Base-by-base conservation (phyloP, 345 rosid species). In the Citrus hindsii region DNA sequence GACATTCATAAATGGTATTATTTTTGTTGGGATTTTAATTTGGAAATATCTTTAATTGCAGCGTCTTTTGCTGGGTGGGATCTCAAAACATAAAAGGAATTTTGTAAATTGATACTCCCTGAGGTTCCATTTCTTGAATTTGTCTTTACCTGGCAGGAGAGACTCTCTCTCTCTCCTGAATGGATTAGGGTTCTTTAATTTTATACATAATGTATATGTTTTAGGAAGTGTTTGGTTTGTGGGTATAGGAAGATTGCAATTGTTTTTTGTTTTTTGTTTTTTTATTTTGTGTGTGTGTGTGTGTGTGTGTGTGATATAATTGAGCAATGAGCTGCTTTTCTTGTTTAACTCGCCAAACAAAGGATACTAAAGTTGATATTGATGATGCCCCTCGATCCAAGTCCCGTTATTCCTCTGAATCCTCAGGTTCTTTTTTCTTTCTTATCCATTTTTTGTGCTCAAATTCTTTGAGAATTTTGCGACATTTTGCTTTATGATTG, bases 301-400 rank as follows among this genome's bases (percentile, higher is more conserved):
- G 14, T 63, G 35, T 73, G 21, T 37, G 51, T 35, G 48, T 32
- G 37, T 10, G 51, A 30, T 22, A 32, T 63, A 9, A 21, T 8
- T 37, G 19, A 65, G 76, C 55, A 27, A 96, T 92, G 99, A 85
- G 91, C 81, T 96, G 98, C 84, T 96, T 94, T 80, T 89, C 92
- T 81, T 96, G 99, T 84, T 33, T 91, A n/a, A 84, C 67, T 78
- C 83, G 90, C 4, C 87, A 83, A 37, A 82, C 85, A 19, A 89
- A 88, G 16, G 98, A 86, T 70, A 82, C 25, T 74, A 90, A 90
- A 79, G 89, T 94, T 82, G 97, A 91, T 80, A 79, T 87, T 81
- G 97, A 92, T 59, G 87, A 77, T 67, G 88, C 82, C 64, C 79
- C 82, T 80, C 86, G 93, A 81, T 86, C 94, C 62, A 82, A 64